Evolutionary conservation across 2,329 filamentous ascomycete species (phyloP), one percentile per base, ranked within the genome.

Genomic region (Penicillium occitanis): DNA sequence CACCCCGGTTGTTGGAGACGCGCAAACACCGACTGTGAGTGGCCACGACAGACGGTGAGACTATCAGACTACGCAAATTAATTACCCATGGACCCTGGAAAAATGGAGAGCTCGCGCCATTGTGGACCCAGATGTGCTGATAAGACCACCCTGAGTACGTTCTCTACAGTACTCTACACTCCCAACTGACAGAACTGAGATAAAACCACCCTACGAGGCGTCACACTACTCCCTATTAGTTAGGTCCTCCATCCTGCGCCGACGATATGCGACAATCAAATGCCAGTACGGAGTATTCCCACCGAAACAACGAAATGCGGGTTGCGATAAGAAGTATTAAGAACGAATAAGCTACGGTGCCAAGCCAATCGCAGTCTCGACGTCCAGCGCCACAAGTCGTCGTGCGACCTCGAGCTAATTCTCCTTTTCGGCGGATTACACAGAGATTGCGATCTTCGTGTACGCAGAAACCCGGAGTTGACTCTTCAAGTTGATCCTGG

Each of bases 41-140:
- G 40, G 40, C 14, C 14, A 44, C 42, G 35, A 33, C 55, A 28
- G 19, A 25, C 5, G 13, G 3, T 19, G 5, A 19, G 8, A 48
- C 19, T 2, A 19, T 19, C 19, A 19, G 19, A 22, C 46, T 50
- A 25, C 19, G 19, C 17, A 48, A 48, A 48, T 48, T 50, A 22
- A 48, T 22, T 48, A 28, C 22, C 46, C 22, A 50, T 22, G 10
- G 7, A 50, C 46, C 22, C 2, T 51, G 51, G 50, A 33, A 28
- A 55, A 55, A 5, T n/a, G 51, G 19, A 57, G 30, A 37, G 13
- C 17, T 61, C 4, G 46, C 60, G 60, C 60, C 33, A 63, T 63
- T 55, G 60, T 44, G 60, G 60, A 30, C 17, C 25, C 48, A 19
- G 11, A 30, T 63, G 46, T 53, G n/a, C 44, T 63, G 60, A 53